Percentiles rank a stretch among this genome's conserved stretches.
phyloP scores from a whole-genome alignment of 306 rosid genomes.

The Carpinus fangiana region DNA sequence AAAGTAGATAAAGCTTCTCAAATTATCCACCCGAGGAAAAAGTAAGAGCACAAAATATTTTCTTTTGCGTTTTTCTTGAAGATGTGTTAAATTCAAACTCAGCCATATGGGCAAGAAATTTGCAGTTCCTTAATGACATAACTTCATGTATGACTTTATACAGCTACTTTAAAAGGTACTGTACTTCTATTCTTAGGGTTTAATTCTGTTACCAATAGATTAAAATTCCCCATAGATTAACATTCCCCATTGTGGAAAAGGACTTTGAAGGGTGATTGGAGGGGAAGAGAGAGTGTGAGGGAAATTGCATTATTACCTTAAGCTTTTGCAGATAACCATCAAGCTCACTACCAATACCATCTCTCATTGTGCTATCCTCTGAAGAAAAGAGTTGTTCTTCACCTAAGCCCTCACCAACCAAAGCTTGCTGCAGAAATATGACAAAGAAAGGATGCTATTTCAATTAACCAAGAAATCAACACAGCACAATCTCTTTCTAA shows the following conservation, averaged over 20 bases:
- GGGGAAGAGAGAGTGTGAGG: background rate
- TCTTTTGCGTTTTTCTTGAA: background rate
- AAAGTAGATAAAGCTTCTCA: background rate
- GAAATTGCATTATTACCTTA: constrained; percentile 51
- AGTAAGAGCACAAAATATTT: background rate
- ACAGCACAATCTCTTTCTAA: constrained; percentile 15
- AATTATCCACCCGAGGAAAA: background rate
- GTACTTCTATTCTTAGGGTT: background rate
- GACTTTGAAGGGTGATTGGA: background rate
- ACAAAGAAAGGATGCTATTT: constrained; percentile 15
- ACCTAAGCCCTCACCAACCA: constrained; percentile 84
- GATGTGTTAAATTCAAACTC: background rate
- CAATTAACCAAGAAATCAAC: constrained; percentile 21
- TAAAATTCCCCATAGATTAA: background rate
- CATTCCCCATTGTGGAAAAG: background rate
- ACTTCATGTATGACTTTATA: background rate
- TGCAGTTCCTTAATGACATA: background rate
- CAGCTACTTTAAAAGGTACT: background rate
- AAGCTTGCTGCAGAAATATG: constrained; percentile 68
- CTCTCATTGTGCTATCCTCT: constrained; percentile 52
- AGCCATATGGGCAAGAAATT: background rate
- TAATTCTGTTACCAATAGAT: background rate
- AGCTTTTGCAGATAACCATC: constrained; percentile 63
- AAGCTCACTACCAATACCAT: constrained; percentile 56
- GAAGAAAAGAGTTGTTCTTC: constrained; percentile 92